Percentiles rank a stretch among this genome's conserved stretches.
phyloP scores from a whole-genome alignment of 306 rosid species.

The Cucurbita maxima region DNA sequence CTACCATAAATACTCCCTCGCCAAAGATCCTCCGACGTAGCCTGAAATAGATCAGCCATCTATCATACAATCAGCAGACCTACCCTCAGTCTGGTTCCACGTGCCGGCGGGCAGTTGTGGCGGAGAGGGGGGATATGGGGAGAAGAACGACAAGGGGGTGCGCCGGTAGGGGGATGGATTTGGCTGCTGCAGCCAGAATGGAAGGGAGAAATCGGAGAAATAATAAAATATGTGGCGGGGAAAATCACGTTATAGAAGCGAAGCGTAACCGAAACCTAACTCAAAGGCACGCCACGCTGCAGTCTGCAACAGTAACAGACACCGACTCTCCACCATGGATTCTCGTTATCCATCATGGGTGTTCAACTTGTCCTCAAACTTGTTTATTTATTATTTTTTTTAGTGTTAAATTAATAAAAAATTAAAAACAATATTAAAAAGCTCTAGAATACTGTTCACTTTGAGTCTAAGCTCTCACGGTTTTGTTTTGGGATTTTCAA shows the following conservation, averaged over 20 bases:
- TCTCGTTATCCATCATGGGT: background rate
- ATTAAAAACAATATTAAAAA: too few relatives aligned
- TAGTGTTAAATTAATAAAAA: too few relatives aligned
- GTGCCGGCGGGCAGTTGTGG: background rate
- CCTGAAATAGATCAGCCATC: background rate
- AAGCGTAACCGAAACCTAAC: background rate
- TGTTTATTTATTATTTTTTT: too few relatives aligned
- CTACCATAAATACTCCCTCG: slow-evolving; percentile 32
- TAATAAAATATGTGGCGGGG: background rate
- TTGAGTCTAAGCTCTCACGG: too few relatives aligned
- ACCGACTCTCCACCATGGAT: background rate
- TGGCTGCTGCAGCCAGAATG: too few relatives aligned
- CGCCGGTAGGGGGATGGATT: background rate
- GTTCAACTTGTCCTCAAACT: background rate
- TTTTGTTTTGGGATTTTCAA: too few relatives aligned
- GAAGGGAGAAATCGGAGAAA: background rate
- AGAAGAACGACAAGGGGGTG: too few relatives aligned
- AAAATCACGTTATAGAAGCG: background rate
- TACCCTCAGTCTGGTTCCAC: background rate
- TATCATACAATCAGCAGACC: background rate
- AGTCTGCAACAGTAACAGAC: background rate
- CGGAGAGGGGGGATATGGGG: background rate
- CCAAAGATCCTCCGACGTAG: slow-evolving; percentile 20
- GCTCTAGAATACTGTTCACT: too few relatives aligned
- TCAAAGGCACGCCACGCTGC: background rate